phyloP scores from a whole-genome alignment of 257 asterid genomes.

The Nicotiana paniculata region DNA sequence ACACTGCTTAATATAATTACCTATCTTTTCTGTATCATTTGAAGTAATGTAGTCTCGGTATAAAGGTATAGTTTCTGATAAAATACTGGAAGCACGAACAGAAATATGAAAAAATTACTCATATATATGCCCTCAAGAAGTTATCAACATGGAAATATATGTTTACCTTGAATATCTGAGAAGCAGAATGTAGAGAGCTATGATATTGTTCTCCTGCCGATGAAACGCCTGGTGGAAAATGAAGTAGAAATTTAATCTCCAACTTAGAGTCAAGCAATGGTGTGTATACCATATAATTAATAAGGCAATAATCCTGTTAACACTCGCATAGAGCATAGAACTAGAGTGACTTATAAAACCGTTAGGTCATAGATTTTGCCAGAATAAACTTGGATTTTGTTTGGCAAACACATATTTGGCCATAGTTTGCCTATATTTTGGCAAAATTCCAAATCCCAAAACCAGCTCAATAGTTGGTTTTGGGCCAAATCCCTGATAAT shows the following conservation, averaged over 20 bases:
- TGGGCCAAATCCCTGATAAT: too few relatives aligned
- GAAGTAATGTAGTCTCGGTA: constrained; percentile 60
- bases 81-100: constrained; percentile 46
- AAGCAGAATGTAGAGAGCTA: constrained; percentile 62
- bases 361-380: too few relatives aligned
- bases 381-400: too few relatives aligned
- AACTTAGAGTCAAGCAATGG: too few relatives aligned
- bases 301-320: too few relatives aligned
- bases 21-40: constrained; percentile 43
- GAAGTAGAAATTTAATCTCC: neutral
- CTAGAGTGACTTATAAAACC: too few relatives aligned
- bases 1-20: constrained; percentile 16
- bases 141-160: neutral
- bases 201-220: constrained; percentile 59
- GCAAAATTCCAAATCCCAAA: too few relatives aligned
- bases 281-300: too few relatives aligned
- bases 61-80: constrained; percentile 65
- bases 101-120: neutral
- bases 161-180: constrained; percentile 65
- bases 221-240: constrained; percentile 38
- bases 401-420: too few relatives aligned
- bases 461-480: too few relatives aligned
- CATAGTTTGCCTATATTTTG: too few relatives aligned
- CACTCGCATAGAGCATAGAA: too few relatives aligned
- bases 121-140: neutral